Evolutionary conservation across 2,329 filamentous ascomycete genomes (phyloP).

Genomic region (Phaeosphaeria sp.): DNA sequence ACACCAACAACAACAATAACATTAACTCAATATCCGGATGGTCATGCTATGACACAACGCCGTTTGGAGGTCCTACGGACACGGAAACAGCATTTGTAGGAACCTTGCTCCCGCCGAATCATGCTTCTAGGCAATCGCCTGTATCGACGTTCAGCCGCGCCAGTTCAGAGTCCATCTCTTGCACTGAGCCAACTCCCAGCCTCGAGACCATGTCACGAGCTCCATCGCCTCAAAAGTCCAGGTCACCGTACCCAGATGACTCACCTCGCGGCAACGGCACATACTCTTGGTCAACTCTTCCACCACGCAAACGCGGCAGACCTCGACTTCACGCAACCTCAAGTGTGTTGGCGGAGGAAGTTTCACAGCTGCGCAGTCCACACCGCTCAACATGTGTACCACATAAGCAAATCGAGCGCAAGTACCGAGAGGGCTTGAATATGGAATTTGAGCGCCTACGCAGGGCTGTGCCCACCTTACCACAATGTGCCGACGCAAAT

Average conservation of each 20-base stretch:
- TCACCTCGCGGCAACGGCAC: background rate
- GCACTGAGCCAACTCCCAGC: background rate
- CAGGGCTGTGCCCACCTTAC: slow-evolving; percentile 32
- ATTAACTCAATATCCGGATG: background rate
- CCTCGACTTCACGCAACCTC: background rate
- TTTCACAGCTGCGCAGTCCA: background rate
- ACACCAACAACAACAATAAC: background rate
- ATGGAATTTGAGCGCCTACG: slow-evolving; percentile 38
- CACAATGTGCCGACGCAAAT: slow-evolving; percentile 15
- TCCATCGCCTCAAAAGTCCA: background rate
- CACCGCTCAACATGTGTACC: background rate
- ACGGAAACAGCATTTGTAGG: background rate
- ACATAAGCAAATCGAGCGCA: slow-evolving; percentile 19
- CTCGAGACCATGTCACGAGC: background rate
- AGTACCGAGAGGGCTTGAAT: slow-evolving; percentile 39
- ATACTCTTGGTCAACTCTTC: background rate
- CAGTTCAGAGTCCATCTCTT: background rate
- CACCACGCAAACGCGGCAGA: background rate
- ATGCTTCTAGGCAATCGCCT: background rate
- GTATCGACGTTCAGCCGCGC: background rate
- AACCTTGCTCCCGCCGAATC: background rate
- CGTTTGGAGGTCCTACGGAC: background rate
- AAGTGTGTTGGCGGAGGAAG: background rate
- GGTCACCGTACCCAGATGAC: background rate
- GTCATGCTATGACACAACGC: background rate